Conservation (phyloP, 2,329 filamentous ascomycete genomes). For the Aspergillus phoenicis region DNA sequence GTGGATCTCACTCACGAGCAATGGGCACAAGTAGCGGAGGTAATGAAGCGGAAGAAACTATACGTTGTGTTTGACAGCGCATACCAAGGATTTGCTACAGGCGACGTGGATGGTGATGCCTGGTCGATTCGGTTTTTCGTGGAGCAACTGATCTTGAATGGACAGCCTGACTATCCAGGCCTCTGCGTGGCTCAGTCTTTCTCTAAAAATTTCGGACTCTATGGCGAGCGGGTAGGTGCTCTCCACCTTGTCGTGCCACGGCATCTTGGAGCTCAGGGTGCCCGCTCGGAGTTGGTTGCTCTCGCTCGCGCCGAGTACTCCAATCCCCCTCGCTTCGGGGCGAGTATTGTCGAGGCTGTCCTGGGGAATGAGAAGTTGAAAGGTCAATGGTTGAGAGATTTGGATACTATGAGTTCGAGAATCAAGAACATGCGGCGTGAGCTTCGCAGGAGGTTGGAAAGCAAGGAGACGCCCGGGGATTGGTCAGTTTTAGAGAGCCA, state of each 20-base stretch:
- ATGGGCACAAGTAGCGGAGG: conserved; percentile 76
- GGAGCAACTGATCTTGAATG: conserved; percentile 8
- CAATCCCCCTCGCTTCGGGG: conserved; percentile 33
- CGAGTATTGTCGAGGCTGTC: conserved; percentile 33
- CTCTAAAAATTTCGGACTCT: conserved; percentile 69
- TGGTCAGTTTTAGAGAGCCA: conserved; percentile 38
- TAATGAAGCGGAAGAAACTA: conserved; percentile 72
- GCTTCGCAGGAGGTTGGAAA: conserved; percentile 29
- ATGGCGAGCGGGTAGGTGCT: conserved; percentile 85
- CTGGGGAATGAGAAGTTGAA: conserved; percentile 26
- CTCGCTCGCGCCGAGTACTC: conserved; percentile 34
- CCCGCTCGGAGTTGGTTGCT: conserved; percentile 7
- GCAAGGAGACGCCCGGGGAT: conserved; percentile 26
- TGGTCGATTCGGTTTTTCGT: conserved; percentile 84
- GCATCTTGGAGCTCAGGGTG: conserved; percentile 1
- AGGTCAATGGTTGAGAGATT: conserved; percentile 36
- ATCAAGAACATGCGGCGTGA: conserved; percentile 23
- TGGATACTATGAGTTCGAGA: conserved; percentile 42
- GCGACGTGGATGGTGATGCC: conserved; percentile 75
- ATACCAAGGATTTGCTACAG: conserved; percentile 91
- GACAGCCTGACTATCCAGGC: not conserved
- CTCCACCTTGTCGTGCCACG: conserved; percentile 62
- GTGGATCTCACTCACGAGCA: conserved; percentile 82
- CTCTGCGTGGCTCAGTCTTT: conserved; percentile 53
- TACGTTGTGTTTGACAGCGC: conserved; percentile 94